Evolutionary conservation across 2,329 filamentous ascomycete genomes (phyloP), one percentile per base, ranked within the genome.

Genomic region (Delphinella strobiligena): DNA sequence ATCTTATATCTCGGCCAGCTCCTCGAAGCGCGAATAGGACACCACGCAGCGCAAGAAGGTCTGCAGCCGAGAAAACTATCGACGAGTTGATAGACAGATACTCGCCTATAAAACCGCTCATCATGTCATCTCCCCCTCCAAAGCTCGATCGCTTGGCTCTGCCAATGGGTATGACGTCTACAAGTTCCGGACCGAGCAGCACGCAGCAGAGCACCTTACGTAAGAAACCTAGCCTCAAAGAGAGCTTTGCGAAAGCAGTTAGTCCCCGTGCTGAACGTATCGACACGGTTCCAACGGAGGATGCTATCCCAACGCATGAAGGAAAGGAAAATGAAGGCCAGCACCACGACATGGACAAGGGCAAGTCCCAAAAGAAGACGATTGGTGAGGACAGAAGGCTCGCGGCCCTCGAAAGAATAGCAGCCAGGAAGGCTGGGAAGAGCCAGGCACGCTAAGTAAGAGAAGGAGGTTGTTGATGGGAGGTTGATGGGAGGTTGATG

Each of bases 131-230:
- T 19, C 33, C 33, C 14, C 31, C 31, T 14, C 36, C 33, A 5
- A 31, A 35, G 4, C 39, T 38, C n/a, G 41, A 43, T 36, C 41
- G 41, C 19, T 24, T 39, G 18, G 41, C 41, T 27, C 27, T 43
- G 17, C 41, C 41, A 16, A 8, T 39, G n/a, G 32, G 41, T n/a
- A 19, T 35, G 5, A 7, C 22, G 12, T 27, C 12, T 12, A 27
- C 22, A 12, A 7, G 12, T 7, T 12, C 22, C 7, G 22, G 22
- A 27, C 7, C 7, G 22, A 27, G 12, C 12, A 27, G 22, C 12
- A 7, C 22, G 22, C 22, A 27, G 22, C 7, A 7, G 7, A 12
- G 22, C 22, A 27, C 22, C 7, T 12, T 7, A 7, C 22, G 22
- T 27, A 12, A 7, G 22, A 12, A 27, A 27, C n/a, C n/a, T n/a